Evolutionary conservation across 768 basidiomycete genomes (phyloP).

Genomic region (Gloeopeniophorella convolvens): DNA sequence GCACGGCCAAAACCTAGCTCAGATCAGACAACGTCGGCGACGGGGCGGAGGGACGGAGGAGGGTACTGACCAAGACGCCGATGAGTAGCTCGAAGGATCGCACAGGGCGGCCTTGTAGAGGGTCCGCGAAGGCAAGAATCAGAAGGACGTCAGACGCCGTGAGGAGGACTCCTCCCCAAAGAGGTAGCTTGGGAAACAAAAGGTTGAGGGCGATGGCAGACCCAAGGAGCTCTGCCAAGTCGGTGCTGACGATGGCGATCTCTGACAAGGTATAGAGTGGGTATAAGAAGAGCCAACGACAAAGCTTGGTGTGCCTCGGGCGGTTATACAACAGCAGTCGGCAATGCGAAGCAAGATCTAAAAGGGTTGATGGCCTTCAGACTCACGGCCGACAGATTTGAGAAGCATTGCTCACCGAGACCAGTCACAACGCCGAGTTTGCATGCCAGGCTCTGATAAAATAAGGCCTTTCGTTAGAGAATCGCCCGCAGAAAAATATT

Average conservation of each 20-base stretch:
- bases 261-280: constrained; percentile 41
- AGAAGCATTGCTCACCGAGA: constrained; percentile 42
- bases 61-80: constrained; percentile 12
- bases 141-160: constrained; percentile 45
- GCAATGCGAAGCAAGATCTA: constrained; percentile 45
- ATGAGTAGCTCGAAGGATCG: constrained; percentile 64
- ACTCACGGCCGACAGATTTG: not conserved
- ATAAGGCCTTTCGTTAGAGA: not conserved
- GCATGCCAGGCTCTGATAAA: constrained; percentile 59
- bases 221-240: constrained; percentile 55
- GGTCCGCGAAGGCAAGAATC: constrained; percentile 66
- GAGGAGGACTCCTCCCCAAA: constrained; percentile 43
- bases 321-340: constrained; percentile 42
- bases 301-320: constrained; percentile 32
- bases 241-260: constrained; percentile 49
- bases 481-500: not conserved
- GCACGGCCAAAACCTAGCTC: constrained; percentile 16
- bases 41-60: not conserved
- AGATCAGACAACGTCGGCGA: not conserved
- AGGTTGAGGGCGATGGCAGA: constrained; percentile 53
- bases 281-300: constrained; percentile 37
- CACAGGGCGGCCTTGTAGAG: constrained; percentile 49
- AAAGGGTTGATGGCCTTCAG: not conserved
- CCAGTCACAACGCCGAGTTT: constrained; percentile 81
- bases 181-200: constrained; percentile 42